Evolutionary conservation across 192 early-diverging fungal genomes (phyloP), one percentile per base, ranked within the genome.

Genomic region (Endogone sp.): DNA sequence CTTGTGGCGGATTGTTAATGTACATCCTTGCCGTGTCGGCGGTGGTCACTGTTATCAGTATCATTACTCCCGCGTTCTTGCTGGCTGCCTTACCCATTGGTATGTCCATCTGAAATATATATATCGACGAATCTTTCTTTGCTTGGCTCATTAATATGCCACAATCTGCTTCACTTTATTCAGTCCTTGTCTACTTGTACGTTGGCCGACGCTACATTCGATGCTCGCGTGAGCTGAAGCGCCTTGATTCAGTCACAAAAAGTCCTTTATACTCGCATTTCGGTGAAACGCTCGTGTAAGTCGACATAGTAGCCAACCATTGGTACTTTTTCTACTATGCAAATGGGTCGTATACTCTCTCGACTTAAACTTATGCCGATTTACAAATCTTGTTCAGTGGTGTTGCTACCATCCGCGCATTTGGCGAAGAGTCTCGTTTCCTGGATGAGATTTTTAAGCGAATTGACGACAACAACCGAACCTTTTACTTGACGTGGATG

Each of bases 401-500:
- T 79, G 74, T 89, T 77, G 59, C 84, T 74, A 90, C 90, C 3
- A 90, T 96, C 57, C 89, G 94, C 2, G 93, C 94, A 1, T 96
- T 89, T 71, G 85, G 88, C 4, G 84, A 82, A 26, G 77, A 92
- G 73, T 74, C 83, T 13, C 68, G 81, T 28, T 91, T 93, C 69
- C 78, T 89, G 77, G 73, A 73, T 31, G 82, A 86, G 49, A 77
- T 89, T 24, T 70, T 85, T 78, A 60, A 70, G 44, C 79, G 79
- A 29, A 73, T 88, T 25, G 87, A 97, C 70, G 76, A 82, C 60
- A 91, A 91, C 70, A 93, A 93, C 77, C 80, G 95, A 22, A 87
- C 94, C 0, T 93, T 88, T 67, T 94, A 92, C 65, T 84, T 88
- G 58, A 71, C 94, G 49, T 94, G 94, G 92, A 87, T 81, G 21